Evolutionary conservation across 768 basidiomycete genomes (phyloP).

Genomic region (Auriculariales sp.): DNA sequence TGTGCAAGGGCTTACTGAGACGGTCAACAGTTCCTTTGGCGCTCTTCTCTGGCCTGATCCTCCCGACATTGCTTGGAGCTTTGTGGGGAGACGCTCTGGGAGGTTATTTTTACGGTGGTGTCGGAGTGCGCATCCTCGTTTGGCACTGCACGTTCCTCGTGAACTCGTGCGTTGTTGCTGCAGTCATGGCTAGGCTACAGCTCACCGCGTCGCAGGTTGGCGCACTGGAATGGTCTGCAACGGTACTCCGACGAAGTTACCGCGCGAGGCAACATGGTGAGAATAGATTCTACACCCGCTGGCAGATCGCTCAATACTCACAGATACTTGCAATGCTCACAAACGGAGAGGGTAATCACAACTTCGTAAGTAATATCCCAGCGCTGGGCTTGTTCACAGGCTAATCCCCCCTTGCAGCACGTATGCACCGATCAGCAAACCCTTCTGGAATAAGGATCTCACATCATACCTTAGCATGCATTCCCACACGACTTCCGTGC

Average conservation of each 20-base stretch:
- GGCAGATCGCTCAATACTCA: neutral
- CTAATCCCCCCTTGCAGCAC: slow-evolving; percentile 21
- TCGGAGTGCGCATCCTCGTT: slow-evolving; percentile 36
- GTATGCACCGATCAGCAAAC: slow-evolving; percentile 15
- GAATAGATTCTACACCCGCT: slow-evolving; percentile 8
- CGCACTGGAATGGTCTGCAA: slow-evolving; percentile 72
- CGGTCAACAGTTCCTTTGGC: slow-evolving; percentile 38
- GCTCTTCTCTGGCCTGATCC: slow-evolving; percentile 38
- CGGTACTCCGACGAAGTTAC: slow-evolving; percentile 72
- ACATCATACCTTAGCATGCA: slow-evolving; percentile 35
- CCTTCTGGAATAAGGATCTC: neutral
- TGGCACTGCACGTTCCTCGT: slow-evolving; percentile 64
- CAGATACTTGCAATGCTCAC: slow-evolving; percentile 57
- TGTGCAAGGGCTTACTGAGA: neutral
- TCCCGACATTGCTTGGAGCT: slow-evolving; percentile 41
- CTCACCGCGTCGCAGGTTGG: slow-evolving; percentile 33
- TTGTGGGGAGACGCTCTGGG: slow-evolving; percentile 52
- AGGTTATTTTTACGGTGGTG: slow-evolving; percentile 55
- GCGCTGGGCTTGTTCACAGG: neutral
- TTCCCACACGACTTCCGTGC: slow-evolving; percentile 72
- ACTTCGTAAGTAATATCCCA: slow-evolving; percentile 40
- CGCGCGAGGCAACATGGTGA: slow-evolving; percentile 56
- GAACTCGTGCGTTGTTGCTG: slow-evolving; percentile 39
- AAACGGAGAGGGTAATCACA: slow-evolving; percentile 67
- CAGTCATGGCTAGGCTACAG: slow-evolving; percentile 13